These are phyloP conservation scores for Ascochyta viciae-villosae DNA, from an alignment of 2,329 filamentous ascomycete genomes.

Conservation along the genomic window DNA sequence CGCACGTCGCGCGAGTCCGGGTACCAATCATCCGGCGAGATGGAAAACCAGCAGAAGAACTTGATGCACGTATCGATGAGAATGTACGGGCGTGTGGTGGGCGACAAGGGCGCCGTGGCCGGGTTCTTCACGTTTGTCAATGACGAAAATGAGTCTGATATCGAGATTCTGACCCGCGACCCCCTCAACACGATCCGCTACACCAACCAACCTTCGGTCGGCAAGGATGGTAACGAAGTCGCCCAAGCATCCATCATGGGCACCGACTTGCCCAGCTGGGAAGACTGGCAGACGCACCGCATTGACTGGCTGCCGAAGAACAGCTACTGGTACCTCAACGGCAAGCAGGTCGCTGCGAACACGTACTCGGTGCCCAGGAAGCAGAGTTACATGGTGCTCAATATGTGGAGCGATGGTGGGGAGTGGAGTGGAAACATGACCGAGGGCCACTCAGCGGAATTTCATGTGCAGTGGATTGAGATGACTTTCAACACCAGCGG, in stretches of 20 bases:
- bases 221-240: constrained; percentile 54
- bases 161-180: constrained; percentile 61
- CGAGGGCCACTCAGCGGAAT: constrained; percentile 56
- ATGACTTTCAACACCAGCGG: constrained; percentile 60
- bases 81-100: constrained; percentile 55
- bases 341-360: constrained; percentile 59
- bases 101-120: constrained; percentile 56
- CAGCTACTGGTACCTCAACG: constrained; percentile 65
- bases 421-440: constrained; percentile 67
- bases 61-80: constrained; percentile 58
- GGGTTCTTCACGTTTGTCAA: constrained; percentile 65
- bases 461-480: constrained; percentile 70
- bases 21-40: constrained; percentile 58
- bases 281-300: constrained; percentile 65
- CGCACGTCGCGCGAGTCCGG: constrained; percentile 53
- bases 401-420: constrained; percentile 68
- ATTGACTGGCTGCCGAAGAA: constrained; percentile 65
- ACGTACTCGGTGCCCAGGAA: constrained; percentile 63
- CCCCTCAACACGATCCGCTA: constrained; percentile 56
- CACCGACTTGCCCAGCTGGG: constrained; percentile 59
- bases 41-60: constrained; percentile 55
- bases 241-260: constrained; percentile 58
- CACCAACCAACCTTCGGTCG: constrained; percentile 67
- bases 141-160: constrained; percentile 58
- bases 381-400: constrained; percentile 62